phyloP scores from a whole-genome alignment of 2,329 filamentous ascomycete genomes.

The Chrysoporthe austroafricana region DNA sequence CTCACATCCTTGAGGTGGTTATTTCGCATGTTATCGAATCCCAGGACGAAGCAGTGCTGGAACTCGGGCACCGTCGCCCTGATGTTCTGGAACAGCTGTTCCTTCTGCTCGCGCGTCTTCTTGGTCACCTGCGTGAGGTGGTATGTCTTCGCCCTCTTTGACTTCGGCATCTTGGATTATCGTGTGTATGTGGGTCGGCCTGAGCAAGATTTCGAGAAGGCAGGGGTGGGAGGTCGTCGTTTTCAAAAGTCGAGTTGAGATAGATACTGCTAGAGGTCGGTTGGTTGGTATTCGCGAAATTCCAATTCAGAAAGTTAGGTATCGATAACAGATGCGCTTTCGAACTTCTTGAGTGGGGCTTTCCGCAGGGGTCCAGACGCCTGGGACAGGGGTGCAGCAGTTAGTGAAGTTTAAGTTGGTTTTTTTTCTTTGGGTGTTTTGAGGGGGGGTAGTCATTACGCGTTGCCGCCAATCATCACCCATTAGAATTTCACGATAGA shows the following conservation, averaged over 20 bases:
- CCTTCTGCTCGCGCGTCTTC: slow-evolving; percentile 90
- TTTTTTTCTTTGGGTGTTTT: too few relatives aligned
- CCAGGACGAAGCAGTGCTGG: slow-evolving; percentile 91
- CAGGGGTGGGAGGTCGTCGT: neutral
- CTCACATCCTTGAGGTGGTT: slow-evolving; percentile 92
- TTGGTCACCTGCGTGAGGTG: slow-evolving; percentile 91
- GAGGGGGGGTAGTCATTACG: neutral
- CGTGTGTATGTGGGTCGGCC: slow-evolving; percentile 7
- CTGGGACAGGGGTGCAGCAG: neutral
- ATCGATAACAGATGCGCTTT: slow-evolving; percentile 16
- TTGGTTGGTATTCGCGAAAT: slow-evolving; percentile 13
- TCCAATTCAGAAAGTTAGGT: slow-evolving; percentile 19
- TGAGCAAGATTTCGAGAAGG: too few relatives aligned
- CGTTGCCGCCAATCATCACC: neutral
- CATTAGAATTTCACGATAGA: neutral
- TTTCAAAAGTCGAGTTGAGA: neutral
- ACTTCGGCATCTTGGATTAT: slow-evolving; percentile 79
- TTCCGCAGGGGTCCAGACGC: neutral
- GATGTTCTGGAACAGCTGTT: slow-evolving; percentile 85
- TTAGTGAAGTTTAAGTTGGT: too few relatives aligned
- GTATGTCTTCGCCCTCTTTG: slow-evolving; percentile 87
- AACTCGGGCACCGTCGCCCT: slow-evolving; percentile 84
- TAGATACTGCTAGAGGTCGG: too few relatives aligned
- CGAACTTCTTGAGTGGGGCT: slow-evolving; percentile 13
- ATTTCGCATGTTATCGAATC: slow-evolving; percentile 97